These are phyloP conservation scores for Xerophyta viscosa DNA, from an alignment of 106 monocot species.

Conservation along the genomic window DNA sequence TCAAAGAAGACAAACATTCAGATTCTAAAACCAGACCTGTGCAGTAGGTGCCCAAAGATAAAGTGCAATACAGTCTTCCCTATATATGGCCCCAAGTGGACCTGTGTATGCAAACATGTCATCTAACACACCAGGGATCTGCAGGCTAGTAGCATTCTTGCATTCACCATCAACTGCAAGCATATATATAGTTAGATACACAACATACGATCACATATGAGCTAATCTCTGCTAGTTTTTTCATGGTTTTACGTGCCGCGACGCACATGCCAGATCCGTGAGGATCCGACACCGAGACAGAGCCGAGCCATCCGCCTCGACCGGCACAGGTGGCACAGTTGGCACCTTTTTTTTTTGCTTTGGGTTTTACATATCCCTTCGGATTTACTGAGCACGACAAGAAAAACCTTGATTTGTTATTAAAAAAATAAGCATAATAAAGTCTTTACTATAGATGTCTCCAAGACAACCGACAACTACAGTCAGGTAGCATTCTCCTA, in stretches of 20 bases:
- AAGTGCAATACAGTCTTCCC: conserved; percentile 34
- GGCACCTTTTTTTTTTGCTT: too few relatives aligned
- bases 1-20: neutral
- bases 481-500: conserved; percentile 55
- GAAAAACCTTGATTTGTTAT: too few relatives aligned
- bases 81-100: conserved; percentile 71
- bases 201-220: too few relatives aligned
- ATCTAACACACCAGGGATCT: conserved; percentile 84
- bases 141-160: conserved; percentile 57
- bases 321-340: too few relatives aligned
- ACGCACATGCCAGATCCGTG: too few relatives aligned
- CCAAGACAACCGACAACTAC: conserved; percentile 89
- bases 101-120: conserved; percentile 75
- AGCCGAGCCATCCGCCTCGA: too few relatives aligned
- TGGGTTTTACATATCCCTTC: too few relatives aligned
- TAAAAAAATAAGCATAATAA: conserved; percentile 57
- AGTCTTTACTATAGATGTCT: conserved; percentile 38
- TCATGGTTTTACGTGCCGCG: too few relatives aligned
- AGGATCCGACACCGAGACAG: too few relatives aligned
- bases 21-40: conserved; percentile 32
- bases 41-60: conserved; percentile 92
- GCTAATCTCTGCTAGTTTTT: too few relatives aligned
- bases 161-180: conserved; percentile 40
- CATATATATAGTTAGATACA: neutral
- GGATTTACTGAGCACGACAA: conserved; percentile 77